A percentile compares a stretch with the other conserved stretches of the same genome.
phyloP scores from a whole-genome alignment of 768 basidiomycete genomes.

The Suillus subaureus region DNA sequence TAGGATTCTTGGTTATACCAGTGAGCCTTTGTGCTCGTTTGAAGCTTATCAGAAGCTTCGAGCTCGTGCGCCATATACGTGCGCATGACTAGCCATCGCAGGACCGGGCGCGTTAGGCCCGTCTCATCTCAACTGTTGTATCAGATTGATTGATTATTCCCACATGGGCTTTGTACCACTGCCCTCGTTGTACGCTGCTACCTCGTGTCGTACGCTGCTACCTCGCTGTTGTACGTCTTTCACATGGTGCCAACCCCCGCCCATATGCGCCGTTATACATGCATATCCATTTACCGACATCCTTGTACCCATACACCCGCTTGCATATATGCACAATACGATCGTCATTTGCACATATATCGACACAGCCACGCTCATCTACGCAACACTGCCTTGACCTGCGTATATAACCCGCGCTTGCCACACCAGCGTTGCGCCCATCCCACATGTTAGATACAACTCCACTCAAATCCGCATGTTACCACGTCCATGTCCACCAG shows the following conservation, averaged over 20 bases:
- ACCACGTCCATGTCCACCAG: not conserved
- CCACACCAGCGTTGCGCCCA: too few relatives aligned
- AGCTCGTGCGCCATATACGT: not conserved
- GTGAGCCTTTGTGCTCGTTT: not conserved
- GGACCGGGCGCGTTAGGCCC: not conserved
- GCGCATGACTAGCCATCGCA: not conserved
- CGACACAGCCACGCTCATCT: not conserved
- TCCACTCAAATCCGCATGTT: not conserved
- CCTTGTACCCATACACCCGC: not conserved
- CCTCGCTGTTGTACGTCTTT: not conserved
- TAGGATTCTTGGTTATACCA: slow-evolving; percentile 4
- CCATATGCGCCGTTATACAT: not conserved
- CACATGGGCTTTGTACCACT: not conserved
- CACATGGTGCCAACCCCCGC: not conserved
- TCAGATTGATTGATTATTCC: slow-evolving; percentile 1
- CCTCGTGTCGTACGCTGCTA: not conserved
- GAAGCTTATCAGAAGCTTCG: not conserved
- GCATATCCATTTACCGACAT: not conserved
- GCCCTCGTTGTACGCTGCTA: not conserved
- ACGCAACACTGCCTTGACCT: too few relatives aligned
- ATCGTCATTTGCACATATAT: not conserved
- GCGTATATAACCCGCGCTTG: too few relatives aligned
- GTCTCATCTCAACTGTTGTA: not conserved
- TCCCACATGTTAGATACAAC: not conserved
- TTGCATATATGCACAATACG: not conserved